A percentile compares a stretch with the other conserved stretches of the same genome.
Evolutionary conservation across 2,329 filamentous ascomycete genomes (phyloP).

Genomic region (Nothopassalora personata): DNA sequence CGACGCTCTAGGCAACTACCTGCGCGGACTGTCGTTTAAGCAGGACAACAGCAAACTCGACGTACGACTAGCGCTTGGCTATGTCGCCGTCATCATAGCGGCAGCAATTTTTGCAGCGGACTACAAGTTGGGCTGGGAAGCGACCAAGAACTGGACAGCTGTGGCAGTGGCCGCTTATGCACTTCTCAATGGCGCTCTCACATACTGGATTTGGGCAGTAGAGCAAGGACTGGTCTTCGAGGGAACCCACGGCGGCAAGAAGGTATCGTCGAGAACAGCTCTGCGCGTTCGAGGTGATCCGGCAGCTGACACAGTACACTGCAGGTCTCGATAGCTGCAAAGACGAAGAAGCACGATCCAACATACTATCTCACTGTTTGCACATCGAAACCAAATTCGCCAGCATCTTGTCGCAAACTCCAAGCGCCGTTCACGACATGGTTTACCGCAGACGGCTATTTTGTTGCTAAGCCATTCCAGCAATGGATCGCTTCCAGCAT

Average conservation of each 20-base stretch:
- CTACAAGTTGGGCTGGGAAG: conserved; percentile 84
- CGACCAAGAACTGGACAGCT: conserved; percentile 74
- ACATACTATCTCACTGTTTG: conserved; percentile 71
- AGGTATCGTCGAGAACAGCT: conserved; percentile 43
- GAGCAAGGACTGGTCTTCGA: conserved; percentile 80
- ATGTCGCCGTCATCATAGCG: conserved; percentile 71
- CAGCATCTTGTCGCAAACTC: conserved; percentile 44
- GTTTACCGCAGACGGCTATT: conserved; percentile 68
- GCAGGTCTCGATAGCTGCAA: conserved; percentile 69
- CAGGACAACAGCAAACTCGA: conserved; percentile 79
- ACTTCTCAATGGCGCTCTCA: conserved; percentile 69
- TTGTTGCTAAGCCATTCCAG: conserved; percentile 72
- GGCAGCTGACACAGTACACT: background rate
- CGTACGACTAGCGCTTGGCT: conserved; percentile 77
- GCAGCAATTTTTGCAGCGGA: conserved; percentile 85
- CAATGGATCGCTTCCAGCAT: conserved; percentile 66
- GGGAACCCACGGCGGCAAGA: conserved; percentile 63
- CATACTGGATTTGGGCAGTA: conserved; percentile 76
- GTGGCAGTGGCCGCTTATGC: conserved; percentile 76
- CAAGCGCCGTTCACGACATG: conserved; percentile 64
- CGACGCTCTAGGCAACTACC: conserved; percentile 89
- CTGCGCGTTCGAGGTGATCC: background rate
- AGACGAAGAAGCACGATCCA: conserved; percentile 72
- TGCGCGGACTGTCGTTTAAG: conserved; percentile 78
- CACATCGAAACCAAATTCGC: conserved; percentile 13